Percentiles rank a stretch among this genome's conserved stretches.
Conservation (phyloP, 2,329 filamentous ascomycete species). For the Phaeoacremonium minimum region DNA sequence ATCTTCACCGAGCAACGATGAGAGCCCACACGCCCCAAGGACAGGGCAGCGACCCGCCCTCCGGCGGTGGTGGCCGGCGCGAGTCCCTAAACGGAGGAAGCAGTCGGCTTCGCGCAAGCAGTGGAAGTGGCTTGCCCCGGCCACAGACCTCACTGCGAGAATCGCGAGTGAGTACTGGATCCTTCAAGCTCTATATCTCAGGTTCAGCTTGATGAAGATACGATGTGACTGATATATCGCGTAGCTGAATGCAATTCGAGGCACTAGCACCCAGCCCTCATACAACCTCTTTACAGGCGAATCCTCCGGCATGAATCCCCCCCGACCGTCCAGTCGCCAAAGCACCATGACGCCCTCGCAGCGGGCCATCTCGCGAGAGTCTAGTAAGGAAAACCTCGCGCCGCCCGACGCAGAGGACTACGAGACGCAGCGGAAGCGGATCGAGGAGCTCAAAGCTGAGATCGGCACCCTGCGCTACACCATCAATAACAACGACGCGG, state of each 20-base stretch:
- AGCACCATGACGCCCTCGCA: slow-evolving; percentile 21
- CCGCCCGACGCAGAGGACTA: slow-evolving; percentile 56
- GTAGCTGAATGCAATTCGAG: slow-evolving; percentile 20
- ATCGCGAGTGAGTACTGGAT: slow-evolving; percentile 18
- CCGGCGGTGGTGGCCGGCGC: slow-evolving; percentile 14
- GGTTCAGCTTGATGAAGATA: neutral
- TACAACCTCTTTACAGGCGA: slow-evolving; percentile 36
- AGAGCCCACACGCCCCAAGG: slow-evolving; percentile 16
- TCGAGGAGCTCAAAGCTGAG: slow-evolving; percentile 83
- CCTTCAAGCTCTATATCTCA: neutral
- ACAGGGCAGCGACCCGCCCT: slow-evolving; percentile 13
- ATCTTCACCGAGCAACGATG: slow-evolving; percentile 7
- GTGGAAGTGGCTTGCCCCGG: slow-evolving; percentile 15
- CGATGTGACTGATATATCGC: neutral
- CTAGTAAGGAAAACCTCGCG: slow-evolving; percentile 56
- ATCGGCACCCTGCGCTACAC: slow-evolving; percentile 86
- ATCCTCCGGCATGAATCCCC: slow-evolving; percentile 8
- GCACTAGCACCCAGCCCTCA: slow-evolving; percentile 19
- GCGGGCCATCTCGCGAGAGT: slow-evolving; percentile 48
- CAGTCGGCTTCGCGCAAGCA: slow-evolving; percentile 17
- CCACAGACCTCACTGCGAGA: slow-evolving; percentile 19
- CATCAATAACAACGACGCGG: slow-evolving; percentile 80
- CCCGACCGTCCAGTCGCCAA: slow-evolving; percentile 17
- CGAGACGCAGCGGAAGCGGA: slow-evolving; percentile 50
- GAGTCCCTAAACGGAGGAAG: slow-evolving; percentile 14